phyloP scores from a whole-genome alignment of 305 asterid genomes.

The Solanum chacoense region DNA sequence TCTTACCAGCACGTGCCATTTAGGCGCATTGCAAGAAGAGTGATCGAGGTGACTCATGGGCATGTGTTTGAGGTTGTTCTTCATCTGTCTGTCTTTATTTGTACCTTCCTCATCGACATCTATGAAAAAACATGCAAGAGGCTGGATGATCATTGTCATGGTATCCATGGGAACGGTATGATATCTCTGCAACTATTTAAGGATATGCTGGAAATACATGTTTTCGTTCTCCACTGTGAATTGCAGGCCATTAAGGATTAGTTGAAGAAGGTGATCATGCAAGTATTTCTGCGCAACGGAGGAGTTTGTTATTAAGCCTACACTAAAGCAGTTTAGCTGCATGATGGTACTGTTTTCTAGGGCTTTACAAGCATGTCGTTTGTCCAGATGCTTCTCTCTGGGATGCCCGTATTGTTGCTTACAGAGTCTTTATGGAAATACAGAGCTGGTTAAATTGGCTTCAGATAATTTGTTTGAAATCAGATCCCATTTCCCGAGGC shows the following conservation, averaged over 20 bases:
- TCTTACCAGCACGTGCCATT: constrained; percentile 62
- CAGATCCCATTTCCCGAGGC: constrained; percentile 21
- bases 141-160: constrained; percentile 32
- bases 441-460: constrained; percentile 52
- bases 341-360: constrained; percentile 67
- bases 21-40: constrained; percentile 62
- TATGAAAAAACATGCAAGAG: constrained; percentile 64
- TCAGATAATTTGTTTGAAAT: constrained; percentile 37
- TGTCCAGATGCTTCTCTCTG: constrained; percentile 52
- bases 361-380: constrained; percentile 32
- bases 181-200: constrained; percentile 26
- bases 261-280: constrained; percentile 41
- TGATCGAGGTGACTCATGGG: constrained; percentile 27
- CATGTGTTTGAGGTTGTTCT: constrained; percentile 35
- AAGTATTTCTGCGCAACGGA: constrained; percentile 43
- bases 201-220: constrained; percentile 34
- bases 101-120: constrained; percentile 57
- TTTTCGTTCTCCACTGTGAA: constrained; percentile 32
- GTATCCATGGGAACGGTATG: constrained; percentile 55
- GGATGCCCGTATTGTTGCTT: constrained; percentile 75
- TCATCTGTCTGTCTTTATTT: constrained; percentile 39
- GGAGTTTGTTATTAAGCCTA: constrained; percentile 39
- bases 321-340: constrained; percentile 56
- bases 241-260: constrained; percentile 68
- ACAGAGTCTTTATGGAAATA: constrained; percentile 52